Evolutionary conservation across 176 grass and related monocot species (phyloP).

Genomic region (Melocanna baccifera): DNA sequence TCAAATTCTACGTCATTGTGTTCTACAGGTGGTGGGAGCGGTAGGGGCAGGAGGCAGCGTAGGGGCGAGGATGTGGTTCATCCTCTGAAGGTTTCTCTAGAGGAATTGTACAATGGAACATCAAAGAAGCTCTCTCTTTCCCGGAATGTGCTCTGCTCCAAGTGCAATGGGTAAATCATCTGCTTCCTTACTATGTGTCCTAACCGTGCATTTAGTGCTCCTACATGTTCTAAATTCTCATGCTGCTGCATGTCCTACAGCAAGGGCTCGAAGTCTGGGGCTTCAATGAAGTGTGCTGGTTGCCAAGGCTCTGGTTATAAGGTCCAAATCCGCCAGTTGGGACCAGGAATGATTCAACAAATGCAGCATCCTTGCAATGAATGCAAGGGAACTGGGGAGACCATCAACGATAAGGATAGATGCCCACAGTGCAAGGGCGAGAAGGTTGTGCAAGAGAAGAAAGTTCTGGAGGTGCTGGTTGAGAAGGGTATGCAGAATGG

Average conservation of each 20-base stretch:
- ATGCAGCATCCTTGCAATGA: constrained; percentile 87
- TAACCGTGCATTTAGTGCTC: rapidly evolving
- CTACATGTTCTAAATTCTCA: not conserved
- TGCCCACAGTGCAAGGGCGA: constrained; percentile 80
- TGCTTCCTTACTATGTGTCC: rapidly evolving
- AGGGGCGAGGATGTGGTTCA: constrained; percentile 87
- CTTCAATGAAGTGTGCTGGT: constrained; percentile 52
- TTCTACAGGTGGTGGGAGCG: constrained; percentile 57
- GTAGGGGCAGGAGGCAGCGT: constrained; percentile 70
- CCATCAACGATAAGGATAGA: constrained; percentile 71
- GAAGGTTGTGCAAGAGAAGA: constrained; percentile 78
- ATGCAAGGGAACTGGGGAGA: constrained; percentile 80
- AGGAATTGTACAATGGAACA: constrained; percentile 82
- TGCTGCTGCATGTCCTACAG: constrained; percentile 20
- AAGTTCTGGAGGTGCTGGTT: constrained; percentile 61
- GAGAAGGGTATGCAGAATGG: constrained; percentile 81
- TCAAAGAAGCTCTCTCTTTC: constrained; percentile 83
- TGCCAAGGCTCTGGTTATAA: constrained; percentile 73
- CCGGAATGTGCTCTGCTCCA: constrained; percentile 70
- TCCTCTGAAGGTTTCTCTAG: constrained; percentile 72
- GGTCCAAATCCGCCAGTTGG: constrained; percentile 68
- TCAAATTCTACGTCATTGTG: not conserved
- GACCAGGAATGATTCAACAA: constrained; percentile 87
- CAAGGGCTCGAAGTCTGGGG: constrained; percentile 83
- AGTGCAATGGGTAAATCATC: constrained; percentile 63